Base-by-base conservation (phyloP, 768 basidiomycete genomes). In the Austroboletus eburneus region DNA sequence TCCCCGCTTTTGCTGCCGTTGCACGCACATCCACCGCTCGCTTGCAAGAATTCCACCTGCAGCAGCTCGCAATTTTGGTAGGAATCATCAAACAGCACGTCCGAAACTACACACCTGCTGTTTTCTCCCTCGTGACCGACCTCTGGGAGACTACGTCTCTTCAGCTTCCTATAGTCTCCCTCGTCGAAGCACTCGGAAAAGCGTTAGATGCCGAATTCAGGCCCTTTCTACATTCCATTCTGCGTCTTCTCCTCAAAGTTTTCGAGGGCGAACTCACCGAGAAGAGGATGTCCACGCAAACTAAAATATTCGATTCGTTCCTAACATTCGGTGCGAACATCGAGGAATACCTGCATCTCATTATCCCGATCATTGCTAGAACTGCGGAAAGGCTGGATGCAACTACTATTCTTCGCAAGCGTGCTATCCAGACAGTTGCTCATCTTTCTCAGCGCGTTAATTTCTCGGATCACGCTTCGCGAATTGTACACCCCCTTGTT, bases 51-150 rank as follows among this genome's bases (percentile, higher is more conserved):
- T 94, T 91, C 65, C 91, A 95, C 67, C 70, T 99, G 45, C 91
- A 97, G 60, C 94, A 98, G 62, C 80, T 99, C 17, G 90, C 94
- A 9, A 93, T 96, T 52, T 80, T 99, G 42, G 87, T 97, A 44
- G 83, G 87, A 25, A 96, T 98, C 62, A 92, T 98, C 71, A 96
- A 94, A 66, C 92, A 95, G 63, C 96, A 98, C 62, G 84, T 98
- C 50, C 85, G 95, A 46, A 93, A 90, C 58, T 92, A 91, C 65
- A 85, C 91, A 51, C 79, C 81, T 2, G 86, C 91, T 10, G 77
- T 98, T 24, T 91, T 97, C 67, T 75, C 69, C 35, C 76, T 98
- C 29, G 81, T 97, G 41, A 84, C 80, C 20, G 92, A 96, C 47
- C 81, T 95, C 39, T 99, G 96, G 95, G 86, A 92, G 24, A 87